Evolutionary conservation across 345 rosid genomes (phyloP).

Genomic region (Tarenaya hassleriana): DNA sequence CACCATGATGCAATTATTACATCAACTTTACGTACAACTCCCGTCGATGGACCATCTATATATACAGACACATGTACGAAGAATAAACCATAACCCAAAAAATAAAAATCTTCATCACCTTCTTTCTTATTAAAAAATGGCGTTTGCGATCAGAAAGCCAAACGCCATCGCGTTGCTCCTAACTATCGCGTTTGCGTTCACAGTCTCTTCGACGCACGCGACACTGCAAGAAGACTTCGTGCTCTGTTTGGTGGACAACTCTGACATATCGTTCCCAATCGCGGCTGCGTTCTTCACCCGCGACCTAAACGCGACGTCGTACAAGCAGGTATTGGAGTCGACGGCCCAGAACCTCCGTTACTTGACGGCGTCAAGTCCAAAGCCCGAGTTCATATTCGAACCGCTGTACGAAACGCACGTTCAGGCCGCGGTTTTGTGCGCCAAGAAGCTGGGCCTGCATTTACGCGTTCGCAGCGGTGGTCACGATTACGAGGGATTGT

Average conservation of each 20-base stretch:
- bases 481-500: slow-evolving; percentile 66
- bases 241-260: slow-evolving; percentile 36
- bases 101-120: no score
- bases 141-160: slow-evolving; percentile 15
- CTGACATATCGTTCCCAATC: slow-evolving; percentile 33
- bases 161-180: slow-evolving; percentile 16
- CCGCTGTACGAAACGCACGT: slow-evolving; percentile 56
- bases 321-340: slow-evolving; percentile 35
- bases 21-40: slow-evolving; percentile 29
- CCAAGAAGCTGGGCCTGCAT: slow-evolving; percentile 41
- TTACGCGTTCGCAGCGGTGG: slow-evolving; percentile 63
- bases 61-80: slow-evolving; percentile 23
- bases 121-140: slow-evolving; percentile 22
- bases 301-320: slow-evolving; percentile 37
- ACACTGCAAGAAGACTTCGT: slow-evolving; percentile 40
- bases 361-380: slow-evolving; percentile 40
- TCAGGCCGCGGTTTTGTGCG: slow-evolving; percentile 58
- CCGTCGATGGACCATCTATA: slow-evolving; percentile 18
- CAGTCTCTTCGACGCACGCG: slow-evolving; percentile 12
- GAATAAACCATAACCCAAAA: slow-evolving; percentile 19
- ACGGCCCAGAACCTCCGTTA: slow-evolving; percentile 52
- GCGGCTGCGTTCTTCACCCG: slow-evolving; percentile 33
- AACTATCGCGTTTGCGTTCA: slow-evolving; percentile 20
- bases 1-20: slow-evolving; percentile 25
- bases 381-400: slow-evolving; percentile 57